Evolutionary conservation across 176 grass and related monocot species (phyloP).

Genomic region (Bothriochloa decipiens): DNA sequence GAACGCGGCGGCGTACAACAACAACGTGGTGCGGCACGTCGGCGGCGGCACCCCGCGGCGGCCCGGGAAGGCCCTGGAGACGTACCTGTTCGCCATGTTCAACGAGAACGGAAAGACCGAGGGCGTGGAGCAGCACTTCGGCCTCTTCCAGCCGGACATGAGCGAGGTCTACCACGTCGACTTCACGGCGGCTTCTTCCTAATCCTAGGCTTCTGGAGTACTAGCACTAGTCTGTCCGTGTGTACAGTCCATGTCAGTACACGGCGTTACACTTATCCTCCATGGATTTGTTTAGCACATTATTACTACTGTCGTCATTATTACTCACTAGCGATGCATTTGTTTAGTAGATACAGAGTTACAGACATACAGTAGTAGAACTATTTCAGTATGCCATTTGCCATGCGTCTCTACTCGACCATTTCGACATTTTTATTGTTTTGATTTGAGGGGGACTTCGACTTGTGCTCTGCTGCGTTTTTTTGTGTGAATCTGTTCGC

Average conservation of each 20-base stretch:
- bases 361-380: too few species aligned
- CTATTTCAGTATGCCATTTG: too few species aligned
- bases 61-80: conserved; percentile 73
- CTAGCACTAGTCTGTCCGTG: not conserved
- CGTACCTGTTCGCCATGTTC: conserved; percentile 96
- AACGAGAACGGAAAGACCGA: conserved; percentile 90
- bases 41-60: conserved; percentile 66
- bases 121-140: conserved; percentile 88
- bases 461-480: too few species aligned
- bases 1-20: conserved; percentile 85
- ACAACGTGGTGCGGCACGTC: conserved; percentile 71
- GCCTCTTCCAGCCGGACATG: conserved; percentile 85
- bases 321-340: not conserved
- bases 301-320: not conserved
- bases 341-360: too few species aligned
- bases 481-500: too few species aligned
- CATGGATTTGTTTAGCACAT: not conserved
- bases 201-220: not conserved
- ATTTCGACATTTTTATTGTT: too few species aligned
- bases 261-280: not conserved
- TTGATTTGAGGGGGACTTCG: too few species aligned
- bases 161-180: conserved; percentile 83
- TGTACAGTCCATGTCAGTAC: not conserved
- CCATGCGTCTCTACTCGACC: too few species aligned
- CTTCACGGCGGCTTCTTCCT: conserved; percentile 37